phyloP scores from a whole-genome alignment of 495 filamentous ascomycete species.

The Xylaria telfairii region DNA sequence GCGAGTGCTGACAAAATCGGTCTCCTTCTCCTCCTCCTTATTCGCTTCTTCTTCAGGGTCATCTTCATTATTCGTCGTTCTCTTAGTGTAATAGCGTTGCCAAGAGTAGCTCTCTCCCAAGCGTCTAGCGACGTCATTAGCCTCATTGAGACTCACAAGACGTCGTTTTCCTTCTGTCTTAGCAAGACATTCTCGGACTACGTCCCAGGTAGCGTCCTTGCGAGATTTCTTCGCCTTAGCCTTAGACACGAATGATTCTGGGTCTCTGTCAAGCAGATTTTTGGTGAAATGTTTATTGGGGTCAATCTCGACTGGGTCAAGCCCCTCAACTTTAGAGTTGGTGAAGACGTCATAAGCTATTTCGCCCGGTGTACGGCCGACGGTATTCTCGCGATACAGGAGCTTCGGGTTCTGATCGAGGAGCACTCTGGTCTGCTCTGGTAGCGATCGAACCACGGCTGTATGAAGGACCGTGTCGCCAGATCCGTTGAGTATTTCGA shows the following conservation, averaged over 20 bases:
- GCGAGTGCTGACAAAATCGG: slow-evolving; percentile 21
- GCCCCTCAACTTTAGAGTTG: slow-evolving; percentile 31
- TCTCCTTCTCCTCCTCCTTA: slow-evolving; percentile 26
- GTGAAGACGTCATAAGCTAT: slow-evolving; percentile 63
- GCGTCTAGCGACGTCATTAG: slow-evolving; percentile 74
- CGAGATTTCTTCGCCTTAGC: slow-evolving; percentile 21
- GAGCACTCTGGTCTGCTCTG: slow-evolving; percentile 51
- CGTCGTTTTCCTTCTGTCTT: slow-evolving; percentile 54
- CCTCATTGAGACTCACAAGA: slow-evolving; percentile 71
- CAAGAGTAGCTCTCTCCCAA: slow-evolving; percentile 50
- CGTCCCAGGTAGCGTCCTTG: slow-evolving; percentile 39
- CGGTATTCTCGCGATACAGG: slow-evolving; percentile 71
- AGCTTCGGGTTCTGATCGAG: slow-evolving; percentile 63
- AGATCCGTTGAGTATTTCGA: slow-evolving; percentile 67
- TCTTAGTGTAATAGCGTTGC: slow-evolving; percentile 33
- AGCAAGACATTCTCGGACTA: slow-evolving; percentile 38
- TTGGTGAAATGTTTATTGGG: neutral
- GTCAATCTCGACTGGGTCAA: neutral
- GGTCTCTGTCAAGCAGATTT: slow-evolving; percentile 23
- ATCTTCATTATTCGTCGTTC: slow-evolving; percentile 3
- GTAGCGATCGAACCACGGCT: slow-evolving; percentile 50
- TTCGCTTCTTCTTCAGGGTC: slow-evolving; percentile 25
- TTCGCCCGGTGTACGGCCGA: slow-evolving; percentile 71
- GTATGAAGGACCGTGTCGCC: slow-evolving; percentile 71
- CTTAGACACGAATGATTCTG: slow-evolving; percentile 7